Evolutionary conservation across 345 rosid genomes (phyloP).

Genomic region (Brassica rapa): DNA sequence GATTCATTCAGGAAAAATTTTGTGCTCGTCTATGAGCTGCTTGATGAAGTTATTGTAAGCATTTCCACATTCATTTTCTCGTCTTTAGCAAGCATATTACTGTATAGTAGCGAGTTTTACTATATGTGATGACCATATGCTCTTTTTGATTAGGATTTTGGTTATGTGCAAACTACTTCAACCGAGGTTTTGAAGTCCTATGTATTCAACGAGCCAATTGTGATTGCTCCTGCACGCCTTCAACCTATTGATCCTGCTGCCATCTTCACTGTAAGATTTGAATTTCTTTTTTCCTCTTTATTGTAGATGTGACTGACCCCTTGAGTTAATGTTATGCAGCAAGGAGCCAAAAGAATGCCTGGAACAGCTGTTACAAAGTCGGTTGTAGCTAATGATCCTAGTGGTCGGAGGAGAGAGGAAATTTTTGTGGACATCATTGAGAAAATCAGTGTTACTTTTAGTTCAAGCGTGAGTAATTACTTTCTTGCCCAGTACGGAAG

Average conservation of each 20-base stretch:
- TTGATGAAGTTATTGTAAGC: conserved; percentile 97
- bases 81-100: background rate
- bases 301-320: conserved; percentile 30
- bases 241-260: conserved; percentile 94
- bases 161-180: conserved; percentile 96
- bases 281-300: background rate
- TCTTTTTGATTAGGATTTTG: conserved; percentile 73
- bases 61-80: background rate
- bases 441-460: conserved; percentile 97
- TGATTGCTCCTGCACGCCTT: conserved; percentile 72
- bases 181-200: conserved; percentile 92
- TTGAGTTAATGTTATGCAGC: conserved; percentile 54
- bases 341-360: conserved; percentile 97
- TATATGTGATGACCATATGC: conserved; percentile 14
- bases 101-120: background rate
- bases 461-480: conserved; percentile 80
- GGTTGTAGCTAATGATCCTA: conserved; percentile 94
- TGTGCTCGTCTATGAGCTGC: conserved; percentile 94
- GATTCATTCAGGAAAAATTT: conserved; percentile 92
- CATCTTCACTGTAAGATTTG: conserved; percentile 70
- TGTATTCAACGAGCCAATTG: conserved; percentile 92
- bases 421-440: conserved; percentile 96
- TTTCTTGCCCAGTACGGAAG: too few species aligned
- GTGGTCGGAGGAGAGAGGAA: conserved; percentile 96
- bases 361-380: conserved; percentile 99